Evolutionary conservation across 2,329 filamentous ascomycete genomes (phyloP), one percentile per base, ranked within the genome.

Genomic region (Beauveria australis): DNA sequence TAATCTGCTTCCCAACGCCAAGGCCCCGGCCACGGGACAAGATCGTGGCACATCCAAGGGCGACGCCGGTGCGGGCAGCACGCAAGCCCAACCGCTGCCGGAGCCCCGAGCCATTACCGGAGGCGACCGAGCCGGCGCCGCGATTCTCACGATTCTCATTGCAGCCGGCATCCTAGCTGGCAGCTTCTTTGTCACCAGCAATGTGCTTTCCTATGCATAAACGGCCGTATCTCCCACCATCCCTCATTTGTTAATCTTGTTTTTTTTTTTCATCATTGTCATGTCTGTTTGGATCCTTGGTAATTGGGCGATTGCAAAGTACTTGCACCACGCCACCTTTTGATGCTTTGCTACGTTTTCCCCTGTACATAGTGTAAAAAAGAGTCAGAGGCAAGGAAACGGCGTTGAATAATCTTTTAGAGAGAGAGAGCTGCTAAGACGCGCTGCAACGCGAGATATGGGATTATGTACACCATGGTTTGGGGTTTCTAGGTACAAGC

Each of bases 11-110:
- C 70, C 75, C 47, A 69, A 71, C n/a, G 67, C 66, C 2, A 68
- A 72, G 16, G 72, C 72, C 1, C 80, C 84, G 0, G 74, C 81
- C 16, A 86, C 84, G 0, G 75, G 76, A 0, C 69, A 74, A 3
- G 81, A 78, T 1, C 87, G 86, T 40, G 87, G 87, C 56, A 88
- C 81, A 1, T 84, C 81, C 2, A 68, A 74, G 57, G 82, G 82
- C 10, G 66, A 86, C 61, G 71, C 76, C 5, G 72, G 73, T 12
- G 82, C 79, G 14, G 81, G 81, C 61, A 66, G 66, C 49, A 63
- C 68, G 41, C 66, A 72, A 54, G 62, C 69, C 19, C 64, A 70
- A 64, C 63, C 65, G 49, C 64, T 75, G 37, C 61, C 68, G 44
- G 64, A 64, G 16, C 63, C 68, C 37, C 64, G 59, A 41, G 63